A percentile compares a stretch with the other conserved stretches of the same genome.
Evolutionary conservation across 2,329 filamentous ascomycete species (phyloP).

Genomic region (Alternaria postmessia): DNA sequence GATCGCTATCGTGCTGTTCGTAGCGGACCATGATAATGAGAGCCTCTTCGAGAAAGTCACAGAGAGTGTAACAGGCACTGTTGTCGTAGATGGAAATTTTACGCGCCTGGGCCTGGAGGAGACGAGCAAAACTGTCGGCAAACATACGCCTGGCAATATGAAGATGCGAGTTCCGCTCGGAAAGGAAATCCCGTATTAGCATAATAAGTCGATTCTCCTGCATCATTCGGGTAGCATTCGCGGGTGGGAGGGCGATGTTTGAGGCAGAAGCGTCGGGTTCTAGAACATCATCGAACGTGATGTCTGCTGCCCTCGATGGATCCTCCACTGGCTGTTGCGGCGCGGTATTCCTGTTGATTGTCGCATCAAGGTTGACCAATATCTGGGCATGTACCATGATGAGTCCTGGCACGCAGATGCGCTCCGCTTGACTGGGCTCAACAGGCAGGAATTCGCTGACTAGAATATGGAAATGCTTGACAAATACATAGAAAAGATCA

Average conservation of each 20-base stretch:
- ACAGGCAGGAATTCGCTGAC: conserved; percentile 67
- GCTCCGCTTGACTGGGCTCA: conserved; percentile 62
- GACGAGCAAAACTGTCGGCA: conserved; percentile 74
- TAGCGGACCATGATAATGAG: conserved; percentile 73
- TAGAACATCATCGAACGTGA: conserved; percentile 73
- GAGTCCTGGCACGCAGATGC: conserved; percentile 76
- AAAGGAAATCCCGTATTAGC: conserved; percentile 80
- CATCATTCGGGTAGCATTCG: conserved; percentile 80
- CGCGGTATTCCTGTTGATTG: conserved; percentile 75
- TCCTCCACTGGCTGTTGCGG: conserved; percentile 46
- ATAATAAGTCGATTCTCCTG: conserved; percentile 87
- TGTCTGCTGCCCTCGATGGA: conserved; percentile 54
- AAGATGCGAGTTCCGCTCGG: conserved; percentile 64
- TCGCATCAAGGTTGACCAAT: conserved; percentile 79
- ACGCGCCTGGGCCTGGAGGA: conserved; percentile 77
- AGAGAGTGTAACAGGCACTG: conserved; percentile 85
- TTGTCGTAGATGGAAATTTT: conserved; percentile 83
- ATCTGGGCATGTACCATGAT: conserved; percentile 84
- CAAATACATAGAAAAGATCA: conserved; percentile 90
- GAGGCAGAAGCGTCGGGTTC: conserved; percentile 72
- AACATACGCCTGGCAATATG: conserved; percentile 72
- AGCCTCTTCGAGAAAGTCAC: conserved; percentile 87
- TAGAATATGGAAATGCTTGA: conserved; percentile 85
- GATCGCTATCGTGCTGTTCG: conserved; percentile 55
- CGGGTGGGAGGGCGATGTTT: conserved; percentile 68